phyloP scores from a whole-genome alignment of 2,329 filamentous ascomycete genomes.

The Alternaria arbusti region DNA sequence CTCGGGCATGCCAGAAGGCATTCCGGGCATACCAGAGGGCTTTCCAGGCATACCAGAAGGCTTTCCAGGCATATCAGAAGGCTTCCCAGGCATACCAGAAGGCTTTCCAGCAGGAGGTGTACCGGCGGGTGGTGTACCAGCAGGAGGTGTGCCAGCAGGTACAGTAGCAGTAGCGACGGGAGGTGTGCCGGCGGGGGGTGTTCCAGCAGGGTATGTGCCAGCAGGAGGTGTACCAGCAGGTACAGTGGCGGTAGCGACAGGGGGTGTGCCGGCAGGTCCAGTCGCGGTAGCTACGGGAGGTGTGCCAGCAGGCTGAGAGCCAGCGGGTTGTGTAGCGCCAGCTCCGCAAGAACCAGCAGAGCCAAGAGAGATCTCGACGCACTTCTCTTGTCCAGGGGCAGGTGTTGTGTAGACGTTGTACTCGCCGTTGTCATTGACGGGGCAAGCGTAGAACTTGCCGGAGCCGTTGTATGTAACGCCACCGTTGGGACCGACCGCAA shows the following conservation, averaged over 20 bases:
- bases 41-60: not conserved
- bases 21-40: not conserved
- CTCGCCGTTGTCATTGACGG: constrained; percentile 61
- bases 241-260: not conserved
- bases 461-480: constrained; percentile 59
- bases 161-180: not conserved
- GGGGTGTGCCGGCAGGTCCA: not conserved
- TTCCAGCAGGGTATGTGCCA: not conserved
- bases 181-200: not conserved
- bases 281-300: not conserved
- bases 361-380: constrained; percentile 56
- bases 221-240: not conserved
- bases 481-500: constrained; percentile 62
- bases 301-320: not conserved
- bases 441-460: constrained; percentile 66
- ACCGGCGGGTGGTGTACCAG: not conserved
- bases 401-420: constrained; percentile 62
- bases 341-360: constrained; percentile 28
- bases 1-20: not conserved
- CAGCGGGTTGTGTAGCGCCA: constrained; percentile 6
- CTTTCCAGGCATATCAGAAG: not conserved
- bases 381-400: constrained; percentile 54
- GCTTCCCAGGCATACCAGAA: not conserved
- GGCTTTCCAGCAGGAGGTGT: not conserved
- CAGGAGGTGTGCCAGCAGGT: not conserved